These are phyloP conservation scores for Musa balbisiana DNA, from an alignment of 202 grass and related monocot genomes.

Conservation along the genomic window DNA sequence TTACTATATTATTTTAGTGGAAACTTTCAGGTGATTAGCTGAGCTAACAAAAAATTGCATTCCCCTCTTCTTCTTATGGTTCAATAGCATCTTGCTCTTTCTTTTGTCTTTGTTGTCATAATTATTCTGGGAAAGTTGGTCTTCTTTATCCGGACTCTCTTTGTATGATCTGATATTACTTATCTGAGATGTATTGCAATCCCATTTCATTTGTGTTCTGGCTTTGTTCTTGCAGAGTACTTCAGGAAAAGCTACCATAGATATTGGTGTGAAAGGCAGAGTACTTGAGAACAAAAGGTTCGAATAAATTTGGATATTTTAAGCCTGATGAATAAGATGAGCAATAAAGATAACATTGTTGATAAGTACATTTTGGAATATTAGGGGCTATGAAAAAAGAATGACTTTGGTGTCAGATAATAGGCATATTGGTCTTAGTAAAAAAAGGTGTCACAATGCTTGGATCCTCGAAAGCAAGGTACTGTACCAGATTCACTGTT, in stretches of 20 bases:
- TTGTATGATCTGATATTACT: background rate
- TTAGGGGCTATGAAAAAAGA: background rate
- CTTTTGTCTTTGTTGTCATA: background rate
- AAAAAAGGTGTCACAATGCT: background rate
- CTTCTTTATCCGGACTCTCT: background rate
- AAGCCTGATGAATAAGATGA: background rate
- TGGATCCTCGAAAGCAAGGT: background rate
- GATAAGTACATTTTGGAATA: too few species aligned
- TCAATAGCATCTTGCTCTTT: background rate
- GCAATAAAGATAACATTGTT: background rate
- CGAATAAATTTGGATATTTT: background rate
- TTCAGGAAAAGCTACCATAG: background rate
- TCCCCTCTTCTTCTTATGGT: background rate
- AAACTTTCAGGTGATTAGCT: background rate
- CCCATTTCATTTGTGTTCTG: background rate
- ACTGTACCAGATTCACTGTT: background rate
- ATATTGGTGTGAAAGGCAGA: background rate
- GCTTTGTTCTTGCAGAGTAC: background rate
- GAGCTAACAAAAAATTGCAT: background rate
- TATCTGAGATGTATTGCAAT: background rate
- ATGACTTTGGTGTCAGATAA: background rate
- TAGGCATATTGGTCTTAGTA: background rate
- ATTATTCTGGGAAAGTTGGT: background rate
- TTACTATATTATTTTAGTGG: background rate
- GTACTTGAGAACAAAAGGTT: conserved; percentile 7